Base-by-base conservation (phyloP, 2,329 filamentous ascomycete species). In the Chrysoporthe deuterocubensis region DNA sequence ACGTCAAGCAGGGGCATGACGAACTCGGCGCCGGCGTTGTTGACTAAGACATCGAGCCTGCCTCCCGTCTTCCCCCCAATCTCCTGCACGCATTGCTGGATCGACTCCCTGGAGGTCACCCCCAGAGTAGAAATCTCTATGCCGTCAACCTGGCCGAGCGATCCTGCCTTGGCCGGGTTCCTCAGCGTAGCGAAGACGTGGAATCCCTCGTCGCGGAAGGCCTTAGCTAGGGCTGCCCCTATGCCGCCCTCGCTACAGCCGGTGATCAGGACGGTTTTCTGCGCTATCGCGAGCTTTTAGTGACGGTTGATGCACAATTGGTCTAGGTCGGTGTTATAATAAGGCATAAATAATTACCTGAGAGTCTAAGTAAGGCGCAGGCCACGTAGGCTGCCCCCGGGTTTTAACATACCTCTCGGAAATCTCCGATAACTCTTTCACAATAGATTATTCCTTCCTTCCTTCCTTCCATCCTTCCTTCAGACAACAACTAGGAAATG, bases 11-110 rank as follows among this genome's bases (percentile, higher is more conserved):
- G 69, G 1, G 81, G 82, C 67, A 74, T 74, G 11, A 74, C 70
- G n/a, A 74, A 75, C n/a, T 71, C 72, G 1, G 65, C 60, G 2
- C 78, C 82, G 14, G 82, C 79, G 65, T 84, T 84, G 72, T 83
- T 83, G 66, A 84, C 72, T 0, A 83, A 72, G 43, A 75, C 72
- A 65, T 56, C 26, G 26, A 56, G 52, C 11, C 7, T 34, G 21
- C 52, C 21, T 4, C 52, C 52, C 8, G 52, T 34, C 14, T 5
- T 26, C 8, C 64, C 65, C 37, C 68, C 69, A 42, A 77, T 69
- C 3, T 56, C 18, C 3, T 61, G 62, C 26, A 72, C 72, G 42
- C 70, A 71, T 4, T 42, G 52, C 0, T 64, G 54, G 37, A 78
- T 75, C 0, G 76, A 77, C 4, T 71, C 50, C 3, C 3, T 16